phyloP scores from a whole-genome alignment of 768 basidiomycete genomes.

The Suillus sp. region DNA sequence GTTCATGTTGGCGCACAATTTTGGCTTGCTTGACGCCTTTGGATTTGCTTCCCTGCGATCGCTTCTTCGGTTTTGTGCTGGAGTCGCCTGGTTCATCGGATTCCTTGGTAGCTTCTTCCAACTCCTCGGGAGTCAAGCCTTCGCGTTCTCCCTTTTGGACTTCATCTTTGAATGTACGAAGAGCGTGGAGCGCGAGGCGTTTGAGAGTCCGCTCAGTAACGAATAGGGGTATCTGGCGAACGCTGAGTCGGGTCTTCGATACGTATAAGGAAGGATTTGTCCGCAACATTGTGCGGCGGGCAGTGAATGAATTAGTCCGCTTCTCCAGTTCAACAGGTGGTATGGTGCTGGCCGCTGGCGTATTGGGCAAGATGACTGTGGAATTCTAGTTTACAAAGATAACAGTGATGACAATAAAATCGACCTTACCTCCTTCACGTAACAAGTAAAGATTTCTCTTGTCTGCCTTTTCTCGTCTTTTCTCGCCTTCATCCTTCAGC shows the following conservation, averaged over 20 bases:
- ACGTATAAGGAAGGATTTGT: conserved; percentile 94
- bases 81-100: conserved; percentile 19
- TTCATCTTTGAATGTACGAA: conserved; percentile 78
- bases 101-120: conserved; percentile 44
- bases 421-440: conserved; percentile 84
- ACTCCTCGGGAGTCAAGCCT: conserved; percentile 73
- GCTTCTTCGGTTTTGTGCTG: conserved; percentile 28
- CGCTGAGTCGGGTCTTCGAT: conserved; percentile 89
- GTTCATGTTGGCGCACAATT: conserved; percentile 86
- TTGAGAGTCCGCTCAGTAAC: conserved; percentile 90
- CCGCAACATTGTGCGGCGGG: conserved; percentile 79
- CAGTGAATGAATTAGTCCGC: conserved; percentile 82
- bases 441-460: conserved; percentile 95
- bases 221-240: conserved; percentile 90
- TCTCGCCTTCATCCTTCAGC: conserved; percentile 87
- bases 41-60: conserved; percentile 27
- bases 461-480: conserved; percentile 84
- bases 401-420: background rate
- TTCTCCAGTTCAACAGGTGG: conserved; percentile 80
- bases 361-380: conserved; percentile 87
- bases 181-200: conserved; percentile 80
- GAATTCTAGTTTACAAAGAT: conserved; percentile 11
- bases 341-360: conserved; percentile 74
- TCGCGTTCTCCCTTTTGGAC: conserved; percentile 62
- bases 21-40: conserved; percentile 83